Conservation (phyloP, 1,284 basidiomycete genomes). For the Bjerkandera adusta region DNA sequence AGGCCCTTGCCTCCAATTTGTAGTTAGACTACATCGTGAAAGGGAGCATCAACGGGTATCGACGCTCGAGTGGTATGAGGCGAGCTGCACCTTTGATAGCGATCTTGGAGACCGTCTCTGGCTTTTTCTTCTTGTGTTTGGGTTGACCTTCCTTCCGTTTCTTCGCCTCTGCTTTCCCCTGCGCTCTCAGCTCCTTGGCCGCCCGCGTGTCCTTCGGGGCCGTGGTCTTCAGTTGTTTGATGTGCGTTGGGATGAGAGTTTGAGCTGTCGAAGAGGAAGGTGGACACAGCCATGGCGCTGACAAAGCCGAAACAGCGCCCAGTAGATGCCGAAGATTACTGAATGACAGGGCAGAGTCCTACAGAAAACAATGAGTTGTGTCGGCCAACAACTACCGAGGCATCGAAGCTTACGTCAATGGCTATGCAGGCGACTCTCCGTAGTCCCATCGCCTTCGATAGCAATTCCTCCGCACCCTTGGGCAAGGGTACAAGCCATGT, state of each 20-base stretch:
- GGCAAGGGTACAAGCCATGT: constrained; percentile 72
- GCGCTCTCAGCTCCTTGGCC: constrained; percentile 61
- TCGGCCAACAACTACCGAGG: neutral
- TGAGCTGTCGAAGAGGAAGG: constrained; percentile 8
- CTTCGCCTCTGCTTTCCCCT: constrained; percentile 55
- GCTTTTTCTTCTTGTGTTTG: neutral
- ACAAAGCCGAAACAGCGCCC: constrained; percentile 46
- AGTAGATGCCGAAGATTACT: constrained; percentile 38
- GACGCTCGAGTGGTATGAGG: too few species aligned
- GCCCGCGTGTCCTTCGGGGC: constrained; percentile 77
- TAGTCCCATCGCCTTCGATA: constrained; percentile 67
- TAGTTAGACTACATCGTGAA: too few species aligned
- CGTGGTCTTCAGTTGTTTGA: constrained; percentile 85
- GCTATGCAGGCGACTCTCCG: constrained; percentile 70
- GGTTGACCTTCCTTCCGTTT: constrained; percentile 36
- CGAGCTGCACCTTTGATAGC: too few species aligned
- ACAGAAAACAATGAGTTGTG: neutral
- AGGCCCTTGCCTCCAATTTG: too few species aligned
- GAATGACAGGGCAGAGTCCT: constrained; percentile 42
- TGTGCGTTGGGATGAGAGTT: constrained; percentile 66
- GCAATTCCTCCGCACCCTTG: constrained; percentile 60
- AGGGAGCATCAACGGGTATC: too few species aligned
- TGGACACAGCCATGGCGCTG: constrained; percentile 62
- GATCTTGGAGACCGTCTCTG: neutral
- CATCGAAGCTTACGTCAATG: constrained; percentile 44